These are phyloP conservation scores for Rubroboletus pulcherrimus DNA, from an alignment of 768 basidiomycete species.

Conservation along the genomic window DNA sequence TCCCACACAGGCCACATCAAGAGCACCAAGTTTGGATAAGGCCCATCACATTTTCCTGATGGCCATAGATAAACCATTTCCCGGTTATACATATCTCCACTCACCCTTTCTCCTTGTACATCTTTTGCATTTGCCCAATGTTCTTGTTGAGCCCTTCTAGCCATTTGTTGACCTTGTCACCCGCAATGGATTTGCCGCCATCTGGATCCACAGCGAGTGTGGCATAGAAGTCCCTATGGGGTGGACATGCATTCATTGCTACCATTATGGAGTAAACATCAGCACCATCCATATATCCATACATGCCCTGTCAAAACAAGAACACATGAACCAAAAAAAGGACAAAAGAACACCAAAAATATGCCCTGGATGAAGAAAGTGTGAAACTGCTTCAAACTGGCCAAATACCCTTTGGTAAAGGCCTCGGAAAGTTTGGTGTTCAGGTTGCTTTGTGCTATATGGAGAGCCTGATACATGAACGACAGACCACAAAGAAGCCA, in stretches of 20 bases:
- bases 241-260: slow-evolving; percentile 59
- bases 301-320: not conserved
- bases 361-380: slow-evolving; percentile 66
- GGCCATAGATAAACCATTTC: too few species aligned
- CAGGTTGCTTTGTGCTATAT: slow-evolving; percentile 63
- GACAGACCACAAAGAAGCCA: slow-evolving; percentile 91
- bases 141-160: slow-evolving; percentile 52
- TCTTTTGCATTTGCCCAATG: slow-evolving; percentile 46
- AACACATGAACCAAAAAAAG: too few species aligned
- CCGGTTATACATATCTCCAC: slow-evolving; percentile 43
- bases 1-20: too few species aligned
- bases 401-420: slow-evolving; percentile 80
- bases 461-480: slow-evolving; percentile 84
- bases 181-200: slow-evolving; percentile 39
- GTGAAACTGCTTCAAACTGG: slow-evolving; percentile 81
- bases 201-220: slow-evolving; percentile 59
- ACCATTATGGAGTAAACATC: slow-evolving; percentile 31
- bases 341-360: slow-evolving; percentile 43
- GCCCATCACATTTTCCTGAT: too few species aligned
- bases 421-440: slow-evolving; percentile 52
- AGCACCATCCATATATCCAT: not conserved
- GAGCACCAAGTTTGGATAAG: too few species aligned
- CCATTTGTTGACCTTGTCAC: slow-evolving; percentile 59
- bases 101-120: slow-evolving; percentile 55
- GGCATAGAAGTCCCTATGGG: slow-evolving; percentile 57